Evolutionary conservation across 257 asterid genomes (phyloP), one percentile per base, ranked within the genome.

Genomic region (Rhazya stricta): DNA sequence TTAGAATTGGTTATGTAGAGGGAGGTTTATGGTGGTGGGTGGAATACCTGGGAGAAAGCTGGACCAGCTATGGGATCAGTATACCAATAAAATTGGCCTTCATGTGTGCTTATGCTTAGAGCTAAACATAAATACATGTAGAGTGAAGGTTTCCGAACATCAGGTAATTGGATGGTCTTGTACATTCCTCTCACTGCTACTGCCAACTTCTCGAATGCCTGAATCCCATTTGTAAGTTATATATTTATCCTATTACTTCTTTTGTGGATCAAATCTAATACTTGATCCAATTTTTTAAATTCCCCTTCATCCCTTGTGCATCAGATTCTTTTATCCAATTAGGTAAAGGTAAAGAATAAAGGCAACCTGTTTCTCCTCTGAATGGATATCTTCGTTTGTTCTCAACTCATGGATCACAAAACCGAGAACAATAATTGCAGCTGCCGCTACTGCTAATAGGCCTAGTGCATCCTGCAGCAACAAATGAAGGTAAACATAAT

Each of bases 51-150:
- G 27, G 93, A 87, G 85, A 89, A 91, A 1, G 88, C 87, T 12
- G 96, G 96, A 71, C 95, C 91, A 46, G 80, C 95, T 16, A 75
- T 76, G 11, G 93, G 87, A 78, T 91, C 86, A 7, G 97, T 89
- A 16, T 81, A 89, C 93, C 97, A 91, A 48, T 87, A 89, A 75
- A 91, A 88, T 66, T 84, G 90, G 6, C 95, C 97, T 84, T 89
- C 95, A 46, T 87, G 93, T 69, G 89, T 87, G 69, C 90, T 87
- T 67, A 91, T 80, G 84, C 88, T 89, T 45, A 89, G 77, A 56
- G 95, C 89, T 66, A 87, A 74, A 29, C 93, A 89, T 5, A 91
- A 75, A 80, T 74, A 89, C 91, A 91, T 87, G 78, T 87, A 91
- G 12, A 89, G 79, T 11, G 90, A 84, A 6, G 95, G 97, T 82